Evolutionary conservation across 2,329 filamentous ascomycete genomes (phyloP).

Genomic region (Fusarium napiforme): DNA sequence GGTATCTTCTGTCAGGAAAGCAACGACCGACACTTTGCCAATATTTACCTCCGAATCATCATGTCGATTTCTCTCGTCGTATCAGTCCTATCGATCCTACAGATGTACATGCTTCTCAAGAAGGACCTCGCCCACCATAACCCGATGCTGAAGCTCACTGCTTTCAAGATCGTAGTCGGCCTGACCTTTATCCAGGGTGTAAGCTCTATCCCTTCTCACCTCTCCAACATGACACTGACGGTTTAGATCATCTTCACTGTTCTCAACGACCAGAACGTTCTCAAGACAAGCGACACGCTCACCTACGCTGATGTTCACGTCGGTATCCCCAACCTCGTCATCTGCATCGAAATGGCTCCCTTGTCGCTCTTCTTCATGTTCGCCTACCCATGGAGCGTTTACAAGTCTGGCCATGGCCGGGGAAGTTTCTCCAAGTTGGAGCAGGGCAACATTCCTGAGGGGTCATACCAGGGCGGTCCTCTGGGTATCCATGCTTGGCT

Average conservation of each 20-base stretch:
- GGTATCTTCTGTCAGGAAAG: slow-evolving; percentile 33
- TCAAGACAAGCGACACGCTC: slow-evolving; percentile 26
- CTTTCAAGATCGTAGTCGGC: slow-evolving; percentile 35
- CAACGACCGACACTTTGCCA: slow-evolving; percentile 26
- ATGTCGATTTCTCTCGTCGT: slow-evolving; percentile 16
- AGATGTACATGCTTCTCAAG: slow-evolving; percentile 33
- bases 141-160: slow-evolving; percentile 34
- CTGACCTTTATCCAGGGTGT: slow-evolving; percentile 35
- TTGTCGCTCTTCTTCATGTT: slow-evolving; percentile 31
- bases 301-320: slow-evolving; percentile 38
- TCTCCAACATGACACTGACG: neutral
- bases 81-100: slow-evolving; percentile 28
- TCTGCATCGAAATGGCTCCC: slow-evolving; percentile 37
- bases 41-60: slow-evolving; percentile 17
- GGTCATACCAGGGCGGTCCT: slow-evolving; percentile 28
- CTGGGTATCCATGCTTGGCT: slow-evolving; percentile 32
- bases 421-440: slow-evolving; percentile 16
- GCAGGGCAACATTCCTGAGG: neutral
- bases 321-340: slow-evolving; percentile 35
- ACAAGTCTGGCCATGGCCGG: slow-evolving; percentile 6
- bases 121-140: slow-evolving; percentile 30
- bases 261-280: slow-evolving; percentile 17
- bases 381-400: slow-evolving; percentile 37
- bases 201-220: neutral
- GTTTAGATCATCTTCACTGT: slow-evolving; percentile 28